A percentile compares a stretch with the other conserved stretches of the same genome.
Conservation (phyloP, 257 asterid genomes). For the Solanum tarapatanum region DNA sequence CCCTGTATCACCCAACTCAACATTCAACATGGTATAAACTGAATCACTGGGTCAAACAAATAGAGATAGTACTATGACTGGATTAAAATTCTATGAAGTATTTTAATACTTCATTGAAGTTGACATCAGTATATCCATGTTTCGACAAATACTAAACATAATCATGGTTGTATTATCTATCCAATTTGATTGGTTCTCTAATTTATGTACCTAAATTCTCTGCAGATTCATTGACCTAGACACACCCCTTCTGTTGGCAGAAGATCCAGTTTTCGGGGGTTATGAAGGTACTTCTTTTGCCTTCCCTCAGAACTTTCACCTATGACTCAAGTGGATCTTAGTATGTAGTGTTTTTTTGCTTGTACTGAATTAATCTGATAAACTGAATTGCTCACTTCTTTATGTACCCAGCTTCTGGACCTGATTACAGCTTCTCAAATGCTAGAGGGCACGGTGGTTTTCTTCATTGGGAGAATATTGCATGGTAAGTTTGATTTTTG, state of each 20-base stretch:
- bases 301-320: not conserved
- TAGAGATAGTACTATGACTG: not conserved
- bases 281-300: conserved; percentile 52
- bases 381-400: conserved; percentile 5
- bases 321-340: not conserved
- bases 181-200: not conserved
- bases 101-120: not conserved
- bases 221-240: conserved; percentile 76
- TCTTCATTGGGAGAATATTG: conserved; percentile 64
- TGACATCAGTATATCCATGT: not conserved
- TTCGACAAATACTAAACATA: not conserved
- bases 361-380: not conserved
- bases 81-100: not conserved
- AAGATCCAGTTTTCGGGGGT: conserved; percentile 85
- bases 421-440: conserved; percentile 63
- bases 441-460: conserved; percentile 90
- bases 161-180: not conserved
- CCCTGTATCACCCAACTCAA: not conserved
- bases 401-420: conserved; percentile 53
- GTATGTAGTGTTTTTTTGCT: not conserved
- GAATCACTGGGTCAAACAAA: not conserved
- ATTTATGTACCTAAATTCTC: not conserved
- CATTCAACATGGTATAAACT: not conserved
- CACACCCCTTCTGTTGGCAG: conserved; percentile 78
- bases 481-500: conserved; percentile 28